These are phyloP conservation scores for Coleophoma cylindrospora DNA, from an alignment of 2,329 filamentous ascomycete species.

Conservation along the genomic window DNA sequence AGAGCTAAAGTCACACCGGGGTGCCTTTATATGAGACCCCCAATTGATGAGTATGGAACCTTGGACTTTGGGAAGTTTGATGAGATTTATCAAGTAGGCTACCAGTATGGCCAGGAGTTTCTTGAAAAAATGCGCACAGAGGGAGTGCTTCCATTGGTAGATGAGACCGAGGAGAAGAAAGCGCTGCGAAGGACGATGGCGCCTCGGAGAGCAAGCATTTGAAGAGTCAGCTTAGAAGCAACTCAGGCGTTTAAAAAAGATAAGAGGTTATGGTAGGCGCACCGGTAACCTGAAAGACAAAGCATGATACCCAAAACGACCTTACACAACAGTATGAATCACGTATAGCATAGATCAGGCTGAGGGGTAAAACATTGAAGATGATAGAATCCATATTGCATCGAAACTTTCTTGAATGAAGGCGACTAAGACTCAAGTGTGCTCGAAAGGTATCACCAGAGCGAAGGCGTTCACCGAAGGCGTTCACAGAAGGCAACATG, in stretches of 20 bases:
- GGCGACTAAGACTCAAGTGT: no score
- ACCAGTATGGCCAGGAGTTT: slow-evolving; percentile 78
- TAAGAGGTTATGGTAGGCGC: no score
- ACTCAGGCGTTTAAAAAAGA: no score
- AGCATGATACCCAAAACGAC: neutral
- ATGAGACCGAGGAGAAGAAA: slow-evolving; percentile 73
- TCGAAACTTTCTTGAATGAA: no score
- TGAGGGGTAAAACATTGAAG: no score
- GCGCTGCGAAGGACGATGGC: slow-evolving; percentile 74
- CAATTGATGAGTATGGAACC: slow-evolving; percentile 88
- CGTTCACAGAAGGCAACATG: no score
- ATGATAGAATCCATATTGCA: no score
- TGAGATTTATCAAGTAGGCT: slow-evolving; percentile 89
- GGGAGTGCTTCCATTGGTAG: slow-evolving; percentile 65
- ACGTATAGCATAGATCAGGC: no score
- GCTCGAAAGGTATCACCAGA: no score
- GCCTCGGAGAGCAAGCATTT: slow-evolving; percentile 73
- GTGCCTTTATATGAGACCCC: slow-evolving; percentile 94
- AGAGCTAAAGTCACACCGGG: slow-evolving; percentile 86
- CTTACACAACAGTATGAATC: neutral
- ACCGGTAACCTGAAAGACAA: neutral
- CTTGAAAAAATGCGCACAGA: slow-evolving; percentile 71
- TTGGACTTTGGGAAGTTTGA: slow-evolving; percentile 97
- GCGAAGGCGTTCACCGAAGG: no score
- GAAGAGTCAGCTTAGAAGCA: no score